These are phyloP conservation scores for Heliamphora pulchella DNA, from an alignment of 179 eudicot genomes.

Conservation along the genomic window DNA sequence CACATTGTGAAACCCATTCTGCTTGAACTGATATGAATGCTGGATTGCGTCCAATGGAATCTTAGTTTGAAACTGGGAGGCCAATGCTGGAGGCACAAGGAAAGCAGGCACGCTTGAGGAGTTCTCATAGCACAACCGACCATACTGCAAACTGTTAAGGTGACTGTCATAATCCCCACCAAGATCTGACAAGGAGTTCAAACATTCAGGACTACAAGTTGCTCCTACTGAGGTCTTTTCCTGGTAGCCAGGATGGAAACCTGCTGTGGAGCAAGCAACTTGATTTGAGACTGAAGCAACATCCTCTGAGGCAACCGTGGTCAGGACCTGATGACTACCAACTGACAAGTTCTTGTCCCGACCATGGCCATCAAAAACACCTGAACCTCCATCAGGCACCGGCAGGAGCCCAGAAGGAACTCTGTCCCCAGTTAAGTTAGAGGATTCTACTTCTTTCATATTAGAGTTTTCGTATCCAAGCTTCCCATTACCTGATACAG, in stretches of 20 bases:
- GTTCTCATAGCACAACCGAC: slow-evolving; percentile 39
- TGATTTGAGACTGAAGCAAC: background rate
- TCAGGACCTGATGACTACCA: background rate
- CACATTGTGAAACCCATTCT: slow-evolving; percentile 37
- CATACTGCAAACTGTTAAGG: slow-evolving; percentile 34
- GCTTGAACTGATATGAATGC: slow-evolving; percentile 31
- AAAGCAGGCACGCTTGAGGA: slow-evolving; percentile 26
- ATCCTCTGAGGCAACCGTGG: slow-evolving; percentile 5
- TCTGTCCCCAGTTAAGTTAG: slow-evolving; percentile 13
- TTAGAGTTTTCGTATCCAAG: slow-evolving; percentile 22
- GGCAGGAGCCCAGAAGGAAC: slow-evolving; percentile 5
- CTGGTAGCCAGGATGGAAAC: slow-evolving; percentile 8
- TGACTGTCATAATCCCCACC: slow-evolving; percentile 46
- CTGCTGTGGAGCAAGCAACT: background rate
- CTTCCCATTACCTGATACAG: slow-evolving; percentile 22
- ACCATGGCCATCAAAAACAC: background rate
- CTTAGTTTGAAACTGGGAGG: slow-evolving; percentile 32
- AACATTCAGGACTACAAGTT: slow-evolving; percentile 13
- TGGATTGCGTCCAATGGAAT: slow-evolving; percentile 30
- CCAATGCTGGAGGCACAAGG: slow-evolving; percentile 27
- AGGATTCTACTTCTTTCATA: slow-evolving; percentile 14
- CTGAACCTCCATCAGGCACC: background rate
- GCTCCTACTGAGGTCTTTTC: slow-evolving; percentile 1
- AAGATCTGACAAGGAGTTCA: slow-evolving; percentile 40
- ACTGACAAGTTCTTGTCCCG: background rate